phyloP scores from a whole-genome alignment of 2,329 filamentous ascomycete genomes.

The Colletotrichum gigasporum region DNA sequence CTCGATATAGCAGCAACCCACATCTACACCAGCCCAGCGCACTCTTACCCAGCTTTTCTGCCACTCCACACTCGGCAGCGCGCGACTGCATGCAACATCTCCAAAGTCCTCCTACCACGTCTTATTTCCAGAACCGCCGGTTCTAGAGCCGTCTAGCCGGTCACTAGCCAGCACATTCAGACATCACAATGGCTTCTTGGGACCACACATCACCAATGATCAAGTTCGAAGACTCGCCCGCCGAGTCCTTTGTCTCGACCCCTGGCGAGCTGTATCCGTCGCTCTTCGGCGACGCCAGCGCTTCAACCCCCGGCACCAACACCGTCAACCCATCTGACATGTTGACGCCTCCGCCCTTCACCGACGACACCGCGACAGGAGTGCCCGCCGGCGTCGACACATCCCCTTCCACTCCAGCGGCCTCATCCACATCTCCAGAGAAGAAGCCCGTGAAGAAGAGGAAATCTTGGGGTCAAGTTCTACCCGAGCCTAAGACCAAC shows the following conservation, averaged over 20 bases:
- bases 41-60: conserved; percentile 21
- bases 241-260: conserved; percentile 63
- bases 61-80: not conserved
- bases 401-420: conserved; percentile 18
- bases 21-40: conserved; percentile 14
- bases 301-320: conserved; percentile 41
- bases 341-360: conserved; percentile 56
- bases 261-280: conserved; percentile 59
- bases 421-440: conserved; percentile 44
- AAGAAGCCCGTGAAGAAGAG: conserved; percentile 90
- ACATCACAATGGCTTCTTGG: conserved; percentile 51
- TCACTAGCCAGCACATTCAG: conserved; percentile 20
- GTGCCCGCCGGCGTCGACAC: too few species aligned
- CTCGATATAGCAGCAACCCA: conserved; percentile 34
- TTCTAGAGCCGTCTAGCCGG: conserved; percentile 19
- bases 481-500: conserved; percentile 96
- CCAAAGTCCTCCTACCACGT: not conserved
- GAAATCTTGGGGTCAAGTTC: conserved; percentile 98
- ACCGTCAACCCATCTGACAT: conserved; percentile 58
- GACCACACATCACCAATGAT: conserved; percentile 51
- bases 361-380: conserved; percentile 38
- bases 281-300: conserved; percentile 50
- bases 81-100: not conserved
- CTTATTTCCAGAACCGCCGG: not conserved
- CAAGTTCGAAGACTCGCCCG: conserved; percentile 64